Base-by-base conservation (phyloP, 345 rosid species). In the Pugionium cornutum region DNA sequence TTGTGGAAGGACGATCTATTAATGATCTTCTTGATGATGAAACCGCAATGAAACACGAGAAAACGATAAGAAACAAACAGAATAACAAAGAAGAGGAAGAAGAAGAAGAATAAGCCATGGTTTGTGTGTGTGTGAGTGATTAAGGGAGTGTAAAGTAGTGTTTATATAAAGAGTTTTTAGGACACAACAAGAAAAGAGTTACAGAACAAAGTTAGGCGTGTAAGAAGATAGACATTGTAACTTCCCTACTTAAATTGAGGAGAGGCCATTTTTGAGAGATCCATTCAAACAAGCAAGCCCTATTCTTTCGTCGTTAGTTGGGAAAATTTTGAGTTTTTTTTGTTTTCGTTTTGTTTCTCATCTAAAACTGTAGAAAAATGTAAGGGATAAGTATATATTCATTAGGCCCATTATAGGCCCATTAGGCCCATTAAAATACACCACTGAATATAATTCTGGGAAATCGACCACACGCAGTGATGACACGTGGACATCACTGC, bases 201-300 rank as follows among this genome's bases (percentile, higher is more conserved):
- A 53, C 10, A 45, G 49, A 67, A 42, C 4, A 55, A 55, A 67
- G 64, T 61, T 61, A 62, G 68, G 68, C 58, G 64, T 74, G 73
- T 74, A 62, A 67, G 77, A 74, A 67, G 64, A 41, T 54, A 27
- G 11, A 68, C 64, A 48, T 50, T 35, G 74, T 6, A 65, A 72
- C 61, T 65, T 71, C 58, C 68, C 69, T 61, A 62, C 77, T 74
- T 67, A 67, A 67, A 54, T 29, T 67, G 73, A 67, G 54, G 77
- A 67, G 53, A 74, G 6, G 5, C 71, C 30, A 8, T 5, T 53
- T 64, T 56, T 62, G 27, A 46, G 53, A 40, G 67, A 32, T 61
- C 41, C 68, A 67, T 48, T 74, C 73, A 67, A 74, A 53, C 73
- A 74, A 67, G 73, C 62, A 66, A 67, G 53, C 59, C 73, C 73